A percentile compares a stretch with the other conserved stretches of the same genome.
phyloP scores from a whole-genome alignment of 1,284 basidiomycete genomes.

The Heterobasidion parviporum region DNA sequence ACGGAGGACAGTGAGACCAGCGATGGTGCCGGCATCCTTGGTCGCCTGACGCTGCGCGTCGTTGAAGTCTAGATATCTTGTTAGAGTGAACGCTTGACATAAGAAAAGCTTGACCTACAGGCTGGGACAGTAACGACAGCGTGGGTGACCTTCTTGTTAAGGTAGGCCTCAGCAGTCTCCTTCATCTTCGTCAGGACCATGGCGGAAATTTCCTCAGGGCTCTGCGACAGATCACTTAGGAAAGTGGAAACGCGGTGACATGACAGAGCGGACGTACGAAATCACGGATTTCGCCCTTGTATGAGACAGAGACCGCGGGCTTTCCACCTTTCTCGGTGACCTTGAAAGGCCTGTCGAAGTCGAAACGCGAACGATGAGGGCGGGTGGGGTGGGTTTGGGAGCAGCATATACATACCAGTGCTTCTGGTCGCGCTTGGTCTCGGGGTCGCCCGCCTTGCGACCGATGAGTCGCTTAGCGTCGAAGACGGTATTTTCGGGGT shows the following conservation, averaged over 20 bases:
- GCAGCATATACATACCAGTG: conserved; percentile 47
- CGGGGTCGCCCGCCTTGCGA: conserved; percentile 75
- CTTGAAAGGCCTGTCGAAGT: conserved; percentile 54
- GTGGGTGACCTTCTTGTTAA: conserved; percentile 94
- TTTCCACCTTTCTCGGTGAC: conserved; percentile 78
- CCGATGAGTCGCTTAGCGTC: conserved; percentile 97
- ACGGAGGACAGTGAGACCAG: conserved; percentile 92
- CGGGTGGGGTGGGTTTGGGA: background rate
- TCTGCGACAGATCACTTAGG: conserved; percentile 27
- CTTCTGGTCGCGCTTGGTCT: conserved; percentile 77
- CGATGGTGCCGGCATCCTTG: conserved; percentile 97
- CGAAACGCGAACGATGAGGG: conserved; percentile 19
- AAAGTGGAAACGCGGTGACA: background rate
- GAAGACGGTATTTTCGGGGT: conserved; percentile 93
- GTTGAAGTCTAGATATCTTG: conserved; percentile 75
- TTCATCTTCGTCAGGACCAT: conserved; percentile 99
- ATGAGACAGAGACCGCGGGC: conserved; percentile 78
- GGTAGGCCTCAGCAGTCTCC: conserved; percentile 98
- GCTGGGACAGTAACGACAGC: conserved; percentile 98
- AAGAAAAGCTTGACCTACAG: conserved; percentile 23
- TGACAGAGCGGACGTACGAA: conserved; percentile 42
- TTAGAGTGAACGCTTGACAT: background rate
- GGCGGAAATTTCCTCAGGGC: conserved; percentile 85
- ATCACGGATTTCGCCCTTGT: conserved; percentile 80
- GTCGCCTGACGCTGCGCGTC: conserved; percentile 99